These are phyloP conservation scores for Saraca asoca DNA, from an alignment of 331 rosid species.

Conservation along the genomic window DNA sequence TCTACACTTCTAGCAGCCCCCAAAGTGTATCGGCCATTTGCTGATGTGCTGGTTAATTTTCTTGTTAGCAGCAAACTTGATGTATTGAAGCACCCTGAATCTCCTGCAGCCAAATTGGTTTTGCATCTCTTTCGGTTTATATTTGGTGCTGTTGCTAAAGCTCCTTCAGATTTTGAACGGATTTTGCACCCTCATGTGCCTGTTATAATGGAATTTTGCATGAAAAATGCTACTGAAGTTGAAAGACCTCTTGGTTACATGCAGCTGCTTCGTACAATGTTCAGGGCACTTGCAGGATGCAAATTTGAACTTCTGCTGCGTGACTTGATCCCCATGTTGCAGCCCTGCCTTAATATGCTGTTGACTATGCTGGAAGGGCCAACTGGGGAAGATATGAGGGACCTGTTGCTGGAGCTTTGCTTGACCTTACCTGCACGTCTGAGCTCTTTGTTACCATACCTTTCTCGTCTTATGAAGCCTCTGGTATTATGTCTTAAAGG, in stretches of 20 bases:
- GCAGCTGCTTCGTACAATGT: slow-evolving; percentile 88
- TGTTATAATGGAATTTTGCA: slow-evolving; percentile 90
- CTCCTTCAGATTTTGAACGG: slow-evolving; percentile 94
- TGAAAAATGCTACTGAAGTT: slow-evolving; percentile 91
- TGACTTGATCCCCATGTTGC: slow-evolving; percentile 86
- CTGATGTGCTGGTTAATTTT: slow-evolving; percentile 91
- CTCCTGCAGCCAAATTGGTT: slow-evolving; percentile 83
- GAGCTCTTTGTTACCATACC: slow-evolving; percentile 90
- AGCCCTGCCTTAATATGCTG: slow-evolving; percentile 94
- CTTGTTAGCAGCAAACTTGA: slow-evolving; percentile 87
- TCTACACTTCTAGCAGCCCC: slow-evolving; percentile 82
- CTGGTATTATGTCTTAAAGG: slow-evolving; percentile 87
- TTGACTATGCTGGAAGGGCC: slow-evolving; percentile 97
- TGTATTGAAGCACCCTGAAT: slow-evolving; percentile 81
- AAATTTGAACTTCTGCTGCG: slow-evolving; percentile 93
- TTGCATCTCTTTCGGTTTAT: slow-evolving; percentile 88
- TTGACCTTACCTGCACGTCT: slow-evolving; percentile 95
- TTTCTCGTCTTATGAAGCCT: slow-evolving; percentile 96
- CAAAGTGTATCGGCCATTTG: slow-evolving; percentile 88
- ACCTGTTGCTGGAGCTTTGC: slow-evolving; percentile 90
- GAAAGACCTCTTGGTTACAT: slow-evolving; percentile 95
- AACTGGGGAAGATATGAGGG: slow-evolving; percentile 92
- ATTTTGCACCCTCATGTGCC: slow-evolving; percentile 98
- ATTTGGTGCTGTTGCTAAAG: slow-evolving; percentile 91
- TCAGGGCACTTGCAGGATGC: slow-evolving; percentile 85